Base-by-base conservation (phyloP, 441 rosid genomes). In the Eruca vesicaria region DNA sequence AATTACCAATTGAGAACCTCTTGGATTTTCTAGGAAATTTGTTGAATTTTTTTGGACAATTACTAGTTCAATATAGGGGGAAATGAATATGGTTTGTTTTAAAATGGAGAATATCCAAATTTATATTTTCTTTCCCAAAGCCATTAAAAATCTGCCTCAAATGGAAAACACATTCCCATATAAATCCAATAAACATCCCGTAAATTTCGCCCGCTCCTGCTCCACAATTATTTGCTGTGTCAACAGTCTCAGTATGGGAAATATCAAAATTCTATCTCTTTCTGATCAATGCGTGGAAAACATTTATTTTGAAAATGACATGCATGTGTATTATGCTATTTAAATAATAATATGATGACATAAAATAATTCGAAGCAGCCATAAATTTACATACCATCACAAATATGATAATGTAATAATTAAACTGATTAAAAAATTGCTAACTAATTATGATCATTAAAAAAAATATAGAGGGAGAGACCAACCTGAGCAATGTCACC, bases 401-500 rank as follows among this genome's bases (percentile, higher is more conserved):
- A 63, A 36, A 18, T 50, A 6, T 20, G 48, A 73, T 64, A 73
- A 65, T 73, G 20, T 41, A 41, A 66, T 64, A 12, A 50, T 16
- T 19, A 12, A 31, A 52, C 11, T 52, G 3, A 33, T 19, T 53
- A 58, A 28, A 1, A 28, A 7, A 14, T n/a, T 9, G 33, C 20
- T 28, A 28, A 28, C 36, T 36, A 58, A 26, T 14, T 6, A 57
- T 7, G 35, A 26, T 26, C 62, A 5, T 9, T 32, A 18, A 11
- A 9, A 68, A 14, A 32, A n/a, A n/a, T n/a, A n/a, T n/a, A n/a
- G n/a, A n/a, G n/a, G n/a, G 29, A 67, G 4, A 67, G 41, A 68
- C 28, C 74, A 59, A 88, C 98, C 80, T 90, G 93, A 75, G 90
- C 89, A 69, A 93, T 75, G 76, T 93, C 98, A 23, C 97, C 96